phyloP scores from a whole-genome alignment of 805 yeast species.

The Candida schatavii region DNA sequence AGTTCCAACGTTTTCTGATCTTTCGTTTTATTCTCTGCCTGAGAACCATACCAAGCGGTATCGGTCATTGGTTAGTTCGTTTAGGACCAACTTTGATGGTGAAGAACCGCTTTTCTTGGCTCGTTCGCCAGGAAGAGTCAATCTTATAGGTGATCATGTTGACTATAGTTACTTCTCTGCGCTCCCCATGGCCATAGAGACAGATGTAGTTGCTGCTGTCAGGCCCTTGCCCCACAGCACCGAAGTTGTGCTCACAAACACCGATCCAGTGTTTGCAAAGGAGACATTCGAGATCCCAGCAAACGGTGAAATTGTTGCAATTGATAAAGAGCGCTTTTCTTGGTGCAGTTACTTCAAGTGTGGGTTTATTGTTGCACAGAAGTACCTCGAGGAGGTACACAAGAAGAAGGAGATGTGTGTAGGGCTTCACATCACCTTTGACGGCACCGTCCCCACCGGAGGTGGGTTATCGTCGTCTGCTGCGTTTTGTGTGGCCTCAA shows the following conservation, averaged over 20 bases:
- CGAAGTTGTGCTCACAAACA: slow-evolving; percentile 28
- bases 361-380: slow-evolving; percentile 58
- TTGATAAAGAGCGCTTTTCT: slow-evolving; percentile 48
- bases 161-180: slow-evolving; percentile 68
- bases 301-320: slow-evolving; percentile 38
- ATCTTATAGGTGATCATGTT: slow-evolving; percentile 72
- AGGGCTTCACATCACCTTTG: slow-evolving; percentile 52
- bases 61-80: slow-evolving; percentile 19
- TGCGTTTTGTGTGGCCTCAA: slow-evolving; percentile 65
- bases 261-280: slow-evolving; percentile 31
- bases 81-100: slow-evolving; percentile 18
- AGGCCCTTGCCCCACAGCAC: slow-evolving; percentile 18
- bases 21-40: slow-evolving; percentile 34
- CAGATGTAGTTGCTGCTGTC: slow-evolving; percentile 58
- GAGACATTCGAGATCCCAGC: slow-evolving; percentile 37
- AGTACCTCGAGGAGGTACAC: slow-evolving; percentile 36
- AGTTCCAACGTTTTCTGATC: slow-evolving; percentile 34
- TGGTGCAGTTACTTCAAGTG: slow-evolving; percentile 74
- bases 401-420: slow-evolving; percentile 23
- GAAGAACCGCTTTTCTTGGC: slow-evolving; percentile 45
- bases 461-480: slow-evolving; percentile 72
- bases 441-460: slow-evolving; percentile 71
- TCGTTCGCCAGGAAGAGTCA: slow-evolving; percentile 75
- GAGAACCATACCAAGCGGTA: slow-evolving; percentile 26
- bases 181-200: slow-evolving; percentile 70